These are phyloP conservation scores for Triticum monococcum DNA, from an alignment of 176 grass and related monocot species.

Conservation along the genomic window DNA sequence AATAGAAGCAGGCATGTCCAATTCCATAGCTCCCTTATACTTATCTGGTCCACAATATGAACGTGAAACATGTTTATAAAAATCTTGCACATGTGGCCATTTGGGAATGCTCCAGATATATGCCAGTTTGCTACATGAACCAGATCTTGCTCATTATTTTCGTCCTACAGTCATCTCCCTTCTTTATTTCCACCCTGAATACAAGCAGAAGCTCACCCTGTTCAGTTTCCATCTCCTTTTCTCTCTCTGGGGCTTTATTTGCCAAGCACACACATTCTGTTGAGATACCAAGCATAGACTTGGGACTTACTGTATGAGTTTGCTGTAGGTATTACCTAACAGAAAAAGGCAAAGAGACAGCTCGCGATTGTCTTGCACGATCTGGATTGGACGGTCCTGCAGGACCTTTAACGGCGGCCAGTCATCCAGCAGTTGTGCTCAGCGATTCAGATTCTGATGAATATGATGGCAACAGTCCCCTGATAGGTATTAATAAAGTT, in stretches of 20 bases:
- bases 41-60: too few relatives aligned
- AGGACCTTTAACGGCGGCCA: background rate
- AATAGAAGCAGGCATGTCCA: too few relatives aligned
- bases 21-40: too few relatives aligned
- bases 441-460: conserved; percentile 60
- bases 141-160: background rate
- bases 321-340: conserved; percentile 70
- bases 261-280: background rate
- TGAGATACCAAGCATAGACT: background rate
- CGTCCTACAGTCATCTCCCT: background rate
- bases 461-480: conserved; percentile 1
- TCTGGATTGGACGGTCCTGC: conserved; percentile 50
- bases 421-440: conserved; percentile 26
- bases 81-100: too few relatives aligned
- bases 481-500: conserved; percentile 29
- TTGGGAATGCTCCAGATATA: too few relatives aligned
- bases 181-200: background rate
- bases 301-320: conserved; percentile 1
- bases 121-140: background rate
- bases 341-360: conserved; percentile 67
- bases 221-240: conserved; percentile 14
- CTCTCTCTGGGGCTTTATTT: background rate
- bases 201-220: background rate
- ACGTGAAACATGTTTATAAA: too few relatives aligned
- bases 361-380: conserved; percentile 58